Conservation (phyloP, 192 early-diverging fungal genomes). For the Oehlia diaphana region DNA sequence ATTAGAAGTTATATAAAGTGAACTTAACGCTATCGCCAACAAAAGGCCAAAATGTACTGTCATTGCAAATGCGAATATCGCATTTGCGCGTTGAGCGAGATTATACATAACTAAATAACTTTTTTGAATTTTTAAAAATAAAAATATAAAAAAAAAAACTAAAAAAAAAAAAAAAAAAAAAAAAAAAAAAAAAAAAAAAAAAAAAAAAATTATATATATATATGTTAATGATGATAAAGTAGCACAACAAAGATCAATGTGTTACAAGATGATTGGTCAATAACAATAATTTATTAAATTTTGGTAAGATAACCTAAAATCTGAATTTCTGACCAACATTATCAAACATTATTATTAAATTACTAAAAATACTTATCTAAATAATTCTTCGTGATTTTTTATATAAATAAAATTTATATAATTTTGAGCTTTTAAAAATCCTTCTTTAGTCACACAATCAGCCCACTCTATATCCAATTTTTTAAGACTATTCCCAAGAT, state of each 20-base stretch:
- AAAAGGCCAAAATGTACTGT: slow-evolving; percentile 22
- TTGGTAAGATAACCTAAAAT: too few relatives aligned
- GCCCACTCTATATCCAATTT: background rate
- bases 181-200: background rate
- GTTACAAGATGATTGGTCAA: background rate
- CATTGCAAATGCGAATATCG: slow-evolving; percentile 27
- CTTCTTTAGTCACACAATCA: background rate
- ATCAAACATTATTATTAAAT: background rate
- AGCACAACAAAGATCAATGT: background rate
- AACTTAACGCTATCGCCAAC: slow-evolving; percentile 5
- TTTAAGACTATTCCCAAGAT: background rate
- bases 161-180: background rate
- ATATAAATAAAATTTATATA: background rate
- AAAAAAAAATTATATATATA: background rate
- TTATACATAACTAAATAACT: slow-evolving; percentile 12
- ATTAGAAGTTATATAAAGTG: slow-evolving; percentile 16
- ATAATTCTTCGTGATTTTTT: background rate
- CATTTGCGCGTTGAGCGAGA: slow-evolving; percentile 13
- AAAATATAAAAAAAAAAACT: background rate
- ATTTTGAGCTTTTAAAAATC: background rate
- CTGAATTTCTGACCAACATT: background rate
- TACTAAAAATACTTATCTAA: background rate
- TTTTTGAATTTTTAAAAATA: background rate
- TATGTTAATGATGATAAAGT: background rate
- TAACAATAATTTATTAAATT: background rate